Evolutionary conservation across 257 asterid genomes (phyloP), one percentile per base, ranked within the genome.

Genomic region (Buddleja alternifolia): DNA sequence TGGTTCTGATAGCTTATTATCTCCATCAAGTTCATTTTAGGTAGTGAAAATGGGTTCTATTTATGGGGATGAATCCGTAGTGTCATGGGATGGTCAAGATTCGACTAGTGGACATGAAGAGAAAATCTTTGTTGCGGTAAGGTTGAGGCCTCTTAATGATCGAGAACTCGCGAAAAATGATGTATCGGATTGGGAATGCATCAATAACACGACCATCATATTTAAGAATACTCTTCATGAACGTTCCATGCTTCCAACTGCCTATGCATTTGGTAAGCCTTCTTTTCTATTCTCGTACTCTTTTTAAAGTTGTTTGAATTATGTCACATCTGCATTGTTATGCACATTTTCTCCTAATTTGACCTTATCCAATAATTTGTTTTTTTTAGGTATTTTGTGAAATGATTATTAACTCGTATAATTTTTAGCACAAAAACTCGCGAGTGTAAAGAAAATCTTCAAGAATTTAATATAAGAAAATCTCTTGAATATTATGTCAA

Each of bases 61-160:
- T 5, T 21, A 50, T 42, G 90, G 84, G 42, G 96, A 84, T 12
- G 88, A 84, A 41, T 11, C 60, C 53, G 42, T 52, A 32, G 88
- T 77, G 5, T 29, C 34, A 4, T 59, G 54, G 74, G 86, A 79
- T 34, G 53, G 53, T 44, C 79, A 73, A 12, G 76, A 70, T 66
- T 78, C 92, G 60, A 74, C 90, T 63, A 74, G 72, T 81, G 85
- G 90, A 66, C 81, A 83, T 20, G 96, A 81, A 74, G 97, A 93
- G 92, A 93, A 83, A 76, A 93, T 93, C 32, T 82, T 84, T 8
- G 97, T 93, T 34, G 90, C 99, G 0, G 83, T 93, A 2, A 80
- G 99, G 73, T 63, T 88, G 71, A 84, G 99, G 85, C 97, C 99
- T 66, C 63, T 93, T 55, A 93, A 80, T 34, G 95, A 90, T 12